Evolutionary conservation across 495 filamentous ascomycete species (phyloP).

Genomic region (Penicillium riverlandense): DNA sequence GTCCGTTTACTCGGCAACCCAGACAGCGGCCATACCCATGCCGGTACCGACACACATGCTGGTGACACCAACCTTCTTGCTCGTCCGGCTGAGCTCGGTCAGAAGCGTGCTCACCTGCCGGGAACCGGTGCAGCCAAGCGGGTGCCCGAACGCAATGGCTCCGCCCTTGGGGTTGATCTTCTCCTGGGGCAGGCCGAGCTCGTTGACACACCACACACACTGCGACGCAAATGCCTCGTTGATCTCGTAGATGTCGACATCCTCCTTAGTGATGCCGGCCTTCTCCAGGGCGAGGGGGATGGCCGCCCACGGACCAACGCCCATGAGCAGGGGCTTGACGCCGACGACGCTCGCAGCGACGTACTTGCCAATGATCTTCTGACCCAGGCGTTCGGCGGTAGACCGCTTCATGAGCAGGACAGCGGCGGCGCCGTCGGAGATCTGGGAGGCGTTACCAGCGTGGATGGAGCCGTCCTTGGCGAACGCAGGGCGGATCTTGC

Average conservation of each 20-base stretch:
- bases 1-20: conserved; percentile 71
- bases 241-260: conserved; percentile 97
- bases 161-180: conserved; percentile 98
- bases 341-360: conserved; percentile 79
- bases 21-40: conserved; percentile 95
- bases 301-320: conserved; percentile 89
- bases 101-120: conserved; percentile 89
- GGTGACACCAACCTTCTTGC: conserved; percentile 80
- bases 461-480: conserved; percentile 89
- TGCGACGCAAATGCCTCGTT: conserved; percentile 98
- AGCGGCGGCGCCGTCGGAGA: conserved; percentile 91
- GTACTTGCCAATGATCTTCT: conserved; percentile 85
- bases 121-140: conserved; percentile 88
- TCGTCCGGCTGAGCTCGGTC: conserved; percentile 75
- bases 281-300: conserved; percentile 88
- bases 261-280: conserved; percentile 77
- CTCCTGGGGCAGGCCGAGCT: conserved; percentile 65
- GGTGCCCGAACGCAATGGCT: conserved; percentile 98
- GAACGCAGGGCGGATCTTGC: conserved; percentile 88
- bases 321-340: conserved; percentile 91
- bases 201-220: conserved; percentile 87
- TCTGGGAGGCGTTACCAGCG: conserved; percentile 92
- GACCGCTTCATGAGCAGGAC: conserved; percentile 93
- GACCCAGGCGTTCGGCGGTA: conserved; percentile 80
- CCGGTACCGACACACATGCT: conserved; percentile 97